Base-by-base conservation (phyloP, 2,329 filamentous ascomycete genomes). In the Akanthomyces muscarius region DNA sequence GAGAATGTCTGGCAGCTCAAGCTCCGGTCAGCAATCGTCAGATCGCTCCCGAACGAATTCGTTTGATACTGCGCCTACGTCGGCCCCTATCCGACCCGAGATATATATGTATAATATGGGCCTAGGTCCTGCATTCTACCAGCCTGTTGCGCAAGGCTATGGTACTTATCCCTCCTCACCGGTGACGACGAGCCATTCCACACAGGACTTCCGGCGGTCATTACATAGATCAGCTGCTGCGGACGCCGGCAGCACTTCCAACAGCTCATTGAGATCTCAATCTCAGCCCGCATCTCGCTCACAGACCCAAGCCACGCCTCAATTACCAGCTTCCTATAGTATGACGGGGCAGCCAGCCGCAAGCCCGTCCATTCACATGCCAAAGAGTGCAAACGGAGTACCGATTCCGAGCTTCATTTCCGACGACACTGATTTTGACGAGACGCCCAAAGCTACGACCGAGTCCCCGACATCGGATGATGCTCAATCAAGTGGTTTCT, bases 241-340 rank as follows among this genome's bases (percentile, higher is more conserved):
- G 28, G 84, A 87, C 42, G 72, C 79, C 16, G 78, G 78, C 11
- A 69, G 75, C 21, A 74, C 79, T 58, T 78, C 83, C 30, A 83
- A 78, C 62, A 83, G 85, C 67, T 77, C 84, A n/a, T 72, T 86
- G 65, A 80, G 86, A 66, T 89, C 86, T 30, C 86, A 89, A 70
- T 88, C 86, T n/a, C 86, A 88, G 70, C 86, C 86, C 28, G 85
- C 86, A 3, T 81, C 83, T 41, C 78, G 84, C 36, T 75, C 77
- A 66, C 68, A 73, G 53, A 38, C 77, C 68, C 64, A 70, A 62
- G 64, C 70, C 47, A 62, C 69, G 18, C 58, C 66, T 1, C 60
- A 67, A 13, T n/a, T 62, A 4, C 60, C 60, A 7, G 52, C 36
- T 21, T 68, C 67, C 4, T 73, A 72, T 62, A 66, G 65, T 21